A percentile compares a stretch with the other conserved stretches of the same genome.
These are phyloP conservation scores for Aspergillus hancockii DNA, from an alignment of 495 filamentous ascomycete genomes.

Conservation along the genomic window DNA sequence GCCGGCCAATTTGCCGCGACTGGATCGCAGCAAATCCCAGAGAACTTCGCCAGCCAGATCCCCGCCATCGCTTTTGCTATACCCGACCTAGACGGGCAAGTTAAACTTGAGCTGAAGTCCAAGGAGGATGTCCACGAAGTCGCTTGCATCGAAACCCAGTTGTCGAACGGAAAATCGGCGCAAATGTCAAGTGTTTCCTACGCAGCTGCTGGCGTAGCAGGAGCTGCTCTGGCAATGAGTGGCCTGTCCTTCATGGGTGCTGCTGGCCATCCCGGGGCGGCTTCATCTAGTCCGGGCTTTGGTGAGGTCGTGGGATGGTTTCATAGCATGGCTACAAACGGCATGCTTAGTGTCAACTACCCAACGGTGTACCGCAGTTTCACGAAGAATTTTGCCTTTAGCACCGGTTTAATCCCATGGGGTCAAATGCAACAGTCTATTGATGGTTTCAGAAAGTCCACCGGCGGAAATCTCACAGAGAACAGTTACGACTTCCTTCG, in stretches of 20 bases:
- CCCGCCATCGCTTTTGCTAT: constrained; percentile 89
- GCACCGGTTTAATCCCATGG: constrained; percentile 83
- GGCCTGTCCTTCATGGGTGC: constrained; percentile 71
- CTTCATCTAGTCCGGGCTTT: constrained; percentile 79
- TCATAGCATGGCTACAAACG: constrained; percentile 90
- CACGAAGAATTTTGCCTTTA: constrained; percentile 90
- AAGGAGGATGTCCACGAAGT: constrained; percentile 59
- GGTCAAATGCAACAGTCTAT: constrained; percentile 75
- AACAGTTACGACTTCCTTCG: constrained; percentile 74
- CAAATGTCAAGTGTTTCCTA: constrained; percentile 76
- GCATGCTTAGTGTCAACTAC: constrained; percentile 90
- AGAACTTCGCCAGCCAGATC: constrained; percentile 69
- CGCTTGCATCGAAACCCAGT: constrained; percentile 79
- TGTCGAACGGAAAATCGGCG: constrained; percentile 85
- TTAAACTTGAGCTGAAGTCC: constrained; percentile 72
- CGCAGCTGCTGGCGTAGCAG: constrained; percentile 84
- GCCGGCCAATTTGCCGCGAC: constrained; percentile 69
- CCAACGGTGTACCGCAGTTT: constrained; percentile 86
- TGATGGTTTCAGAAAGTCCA: constrained; percentile 76
- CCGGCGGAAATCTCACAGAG: constrained; percentile 83
- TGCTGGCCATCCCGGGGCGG: constrained; percentile 61
- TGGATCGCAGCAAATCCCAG: constrained; percentile 69
- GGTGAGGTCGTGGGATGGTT: constrained; percentile 86
- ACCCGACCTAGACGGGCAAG: constrained; percentile 87
- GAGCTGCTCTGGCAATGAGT: constrained; percentile 73